Percentiles rank a stretch among this genome's conserved stretches.
Evolutionary conservation across 306 rosid genomes (phyloP).

Genomic region (Carpinus fangiana): DNA sequence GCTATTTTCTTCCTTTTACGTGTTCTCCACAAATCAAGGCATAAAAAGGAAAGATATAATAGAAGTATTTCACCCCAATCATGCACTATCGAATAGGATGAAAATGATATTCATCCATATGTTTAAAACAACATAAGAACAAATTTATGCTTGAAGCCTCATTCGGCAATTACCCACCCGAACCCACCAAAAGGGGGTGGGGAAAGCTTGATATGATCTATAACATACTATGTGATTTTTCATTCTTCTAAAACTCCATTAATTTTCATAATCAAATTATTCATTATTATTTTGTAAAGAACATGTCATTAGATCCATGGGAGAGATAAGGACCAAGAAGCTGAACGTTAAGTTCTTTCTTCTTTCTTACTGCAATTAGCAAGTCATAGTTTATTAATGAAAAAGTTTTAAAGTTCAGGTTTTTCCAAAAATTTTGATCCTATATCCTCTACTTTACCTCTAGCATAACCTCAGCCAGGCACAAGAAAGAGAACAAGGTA

Average conservation of each 20-base stretch:
- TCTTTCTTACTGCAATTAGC: background rate
- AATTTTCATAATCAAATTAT: background rate
- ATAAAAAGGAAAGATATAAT: background rate
- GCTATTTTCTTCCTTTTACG: background rate
- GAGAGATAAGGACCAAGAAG: background rate
- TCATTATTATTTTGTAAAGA: no score
- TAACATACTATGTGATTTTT: background rate
- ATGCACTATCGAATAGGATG: background rate
- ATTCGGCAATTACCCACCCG: background rate
- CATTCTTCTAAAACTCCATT: background rate
- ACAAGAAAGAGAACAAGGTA: background rate
- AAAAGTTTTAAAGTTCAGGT: background rate
- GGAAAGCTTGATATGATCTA: no score
- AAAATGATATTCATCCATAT: background rate
- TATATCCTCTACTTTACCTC: background rate
- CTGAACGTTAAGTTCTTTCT: background rate
- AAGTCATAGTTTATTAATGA: background rate
- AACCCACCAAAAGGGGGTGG: background rate
- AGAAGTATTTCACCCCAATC: background rate
- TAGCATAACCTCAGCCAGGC: background rate
- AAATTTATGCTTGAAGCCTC: background rate
- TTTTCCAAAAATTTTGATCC: background rate
- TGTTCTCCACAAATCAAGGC: background rate
- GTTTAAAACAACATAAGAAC: background rate
- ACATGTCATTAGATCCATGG: background rate